Evolutionary conservation across 116 monocot species (phyloP), one percentile per base, ranked within the genome.

Genomic region (Posidonia oceanica): DNA sequence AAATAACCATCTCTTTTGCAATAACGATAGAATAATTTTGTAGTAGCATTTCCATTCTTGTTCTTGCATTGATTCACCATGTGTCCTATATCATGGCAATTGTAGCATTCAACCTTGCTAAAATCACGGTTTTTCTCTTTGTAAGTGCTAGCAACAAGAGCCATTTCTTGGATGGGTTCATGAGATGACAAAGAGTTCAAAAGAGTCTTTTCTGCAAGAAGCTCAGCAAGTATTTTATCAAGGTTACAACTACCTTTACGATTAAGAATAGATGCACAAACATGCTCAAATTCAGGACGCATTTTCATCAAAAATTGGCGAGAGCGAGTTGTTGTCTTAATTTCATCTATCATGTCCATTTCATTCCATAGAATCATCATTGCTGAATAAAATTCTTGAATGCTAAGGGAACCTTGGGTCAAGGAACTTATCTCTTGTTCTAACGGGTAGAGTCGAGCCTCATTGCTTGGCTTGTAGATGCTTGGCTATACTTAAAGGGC

Each of bases 281-380:
- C 18, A 75, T 75, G 67, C 44, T 75, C 74, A 44, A 67, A 67
- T 5, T 58, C 66, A 20, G 57, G 64, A 2, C 41, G 4, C 65
- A 75, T 48, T 61, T 71, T 71, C 61, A 61, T 71, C 71, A 71
- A 62, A 48, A 71, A 71, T 7, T 62, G 61, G 7, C 48, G 0
- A 71, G 61, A 61, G 15, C 23, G 18, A 29, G 71, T 61, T 71
- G 14, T 61, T 71, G 60, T 71, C 71, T 41, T 51, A 71, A 10
- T 12, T 62, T 61, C 0, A 13, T 62, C 22, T 29, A 71, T 61
- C 71, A 61, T 71, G 23, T 71, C 61, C 44, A 61, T 71, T 38
- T 71, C 71, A 71, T 71, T 71, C 61, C 61, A 71, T 14, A 71
- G 7, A 41, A 71, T 41, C 60, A 61, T 71, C 61, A 61, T 61